Percentiles rank a stretch among this genome's conserved stretches.
Conservation (phyloP, 495 filamentous ascomycete species). For the Penicillium salamii region DNA sequence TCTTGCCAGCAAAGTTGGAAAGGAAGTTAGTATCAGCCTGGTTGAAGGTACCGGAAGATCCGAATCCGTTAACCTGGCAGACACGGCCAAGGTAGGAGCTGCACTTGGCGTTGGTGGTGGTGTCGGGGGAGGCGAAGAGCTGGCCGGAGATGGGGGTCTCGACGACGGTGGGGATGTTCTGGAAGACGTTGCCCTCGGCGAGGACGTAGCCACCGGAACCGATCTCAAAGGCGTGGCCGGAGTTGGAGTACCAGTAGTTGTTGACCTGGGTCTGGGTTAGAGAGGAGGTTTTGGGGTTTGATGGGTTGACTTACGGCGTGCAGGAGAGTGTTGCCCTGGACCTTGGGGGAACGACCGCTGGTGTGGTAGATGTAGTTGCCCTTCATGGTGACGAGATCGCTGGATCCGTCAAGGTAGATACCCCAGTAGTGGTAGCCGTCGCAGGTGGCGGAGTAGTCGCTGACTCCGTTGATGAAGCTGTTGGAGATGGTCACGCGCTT, state of each 20-base stretch:
- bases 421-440: slow-evolving; percentile 48
- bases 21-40: slow-evolving; percentile 41
- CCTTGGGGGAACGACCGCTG: slow-evolving; percentile 42
- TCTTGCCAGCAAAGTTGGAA: slow-evolving; percentile 49
- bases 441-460: slow-evolving; percentile 41
- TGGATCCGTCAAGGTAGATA: slow-evolving; percentile 39
- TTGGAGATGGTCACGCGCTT: slow-evolving; percentile 47
- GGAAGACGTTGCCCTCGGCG: slow-evolving; percentile 60
- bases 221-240: slow-evolving; percentile 57
- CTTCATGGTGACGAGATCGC: slow-evolving; percentile 44
- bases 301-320: slow-evolving; percentile 29
- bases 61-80: slow-evolving; percentile 48
- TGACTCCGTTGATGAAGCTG: slow-evolving; percentile 42
- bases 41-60: slow-evolving; percentile 38
- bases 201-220: slow-evolving; percentile 48
- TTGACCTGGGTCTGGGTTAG: slow-evolving; percentile 36
- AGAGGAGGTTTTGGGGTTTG: no score
- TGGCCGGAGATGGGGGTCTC: slow-evolving; percentile 31
- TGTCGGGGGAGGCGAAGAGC: slow-evolving; percentile 40
- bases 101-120: slow-evolving; percentile 38
- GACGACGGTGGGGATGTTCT: slow-evolving; percentile 40
- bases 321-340: slow-evolving; percentile 41
- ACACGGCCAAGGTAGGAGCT: slow-evolving; percentile 38
- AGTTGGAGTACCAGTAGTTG: slow-evolving; percentile 56
- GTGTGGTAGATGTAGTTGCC: slow-evolving; percentile 48